Base-by-base conservation (phyloP, 2,329 filamentous ascomycete species). In the Stromatinia cepivora region DNA sequence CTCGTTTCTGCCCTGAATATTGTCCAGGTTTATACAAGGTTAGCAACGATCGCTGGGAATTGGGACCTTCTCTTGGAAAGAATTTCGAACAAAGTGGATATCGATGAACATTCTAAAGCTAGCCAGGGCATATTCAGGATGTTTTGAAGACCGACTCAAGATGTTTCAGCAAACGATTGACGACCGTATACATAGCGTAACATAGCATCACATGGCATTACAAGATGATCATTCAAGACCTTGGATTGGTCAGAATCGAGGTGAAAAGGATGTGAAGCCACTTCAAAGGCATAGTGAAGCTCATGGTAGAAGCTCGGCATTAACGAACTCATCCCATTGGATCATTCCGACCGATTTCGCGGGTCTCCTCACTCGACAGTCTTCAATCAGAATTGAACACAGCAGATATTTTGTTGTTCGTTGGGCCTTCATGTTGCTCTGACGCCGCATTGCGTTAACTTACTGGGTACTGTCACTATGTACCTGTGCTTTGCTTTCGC, bases 1-100 rank as follows among this genome's bases (percentile, higher is more conserved):
- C 58, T 62, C 57, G 64, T 34, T 53, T 53, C 28, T 54, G 50
- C 53, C 58, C 52, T 62, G 62, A 70, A 68, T 68, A 58, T 67
- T 31, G 64, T 31, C 62, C 53, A 46, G 52, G 46, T 45, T 50
- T 45, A 36, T 31, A 66, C 69, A 68, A 50, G 70, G 70, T 71
- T 62, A 28, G 45, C 66, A 68, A 70, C 71, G 53, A 72, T 53
- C 65, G 54, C 70, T 71, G 71, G 71, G 67, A 71, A 71, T 66
- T 61, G 58, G 65, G 48, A 64, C 25, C 50, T 61, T 59, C 65
- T 66, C 52, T 62, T 59, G 39, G 70, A 58, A 70, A 42, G 64
- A 50, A 59, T 56, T 61, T 61, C 36, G 53, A 67, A 61, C 57
- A 58, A 63, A 67, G 69, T 67, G 67, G 70, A 57, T 68, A 56